These are phyloP conservation scores for Globisporangium perplexum DNA, from an alignment of 352 stramenopile species.

Conservation along the genomic window DNA sequence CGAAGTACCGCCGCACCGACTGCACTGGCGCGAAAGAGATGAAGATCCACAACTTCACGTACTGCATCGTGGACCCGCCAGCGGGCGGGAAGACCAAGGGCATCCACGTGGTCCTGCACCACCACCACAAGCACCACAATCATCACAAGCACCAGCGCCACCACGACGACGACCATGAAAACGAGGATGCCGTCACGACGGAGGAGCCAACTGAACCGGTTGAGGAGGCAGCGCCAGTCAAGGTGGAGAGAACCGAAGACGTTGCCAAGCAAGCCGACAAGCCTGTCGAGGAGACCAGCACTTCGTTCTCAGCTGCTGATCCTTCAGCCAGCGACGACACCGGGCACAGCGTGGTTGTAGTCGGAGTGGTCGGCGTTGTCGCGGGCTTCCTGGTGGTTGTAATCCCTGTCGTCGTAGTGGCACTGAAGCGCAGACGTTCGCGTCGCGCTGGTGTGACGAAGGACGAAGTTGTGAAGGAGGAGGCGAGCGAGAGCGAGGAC, in stretches of 20 bases:
- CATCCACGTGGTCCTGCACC: not conserved
- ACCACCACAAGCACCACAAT: not conserved
- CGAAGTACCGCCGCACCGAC: not conserved
- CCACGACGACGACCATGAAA: not conserved
- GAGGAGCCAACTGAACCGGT: not conserved
- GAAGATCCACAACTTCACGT: constrained; percentile 2
- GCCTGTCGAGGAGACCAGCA: not conserved
- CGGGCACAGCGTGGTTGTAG: not conserved
- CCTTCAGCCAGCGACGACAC: not conserved
- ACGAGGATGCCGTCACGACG: not conserved
- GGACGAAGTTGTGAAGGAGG: not conserved
- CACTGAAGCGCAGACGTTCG: not conserved
- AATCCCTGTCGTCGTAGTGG: not conserved
- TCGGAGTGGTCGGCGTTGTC: not conserved
- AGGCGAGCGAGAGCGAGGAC: not conserved
- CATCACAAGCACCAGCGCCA: not conserved
- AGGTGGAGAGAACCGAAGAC: not conserved
- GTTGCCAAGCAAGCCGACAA: not conserved
- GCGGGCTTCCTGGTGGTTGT: not conserved
- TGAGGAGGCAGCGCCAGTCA: not conserved
- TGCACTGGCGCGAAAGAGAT: not conserved
- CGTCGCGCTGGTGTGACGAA: not conserved
- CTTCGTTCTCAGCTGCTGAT: not conserved
- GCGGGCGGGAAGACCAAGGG: not conserved
- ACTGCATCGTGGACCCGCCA: not conserved